A percentile compares a stretch with the other conserved stretches of the same genome.
phyloP scores from a whole-genome alignment of 2,329 filamentous ascomycete species.

The Chaetomium globosum region DNA sequence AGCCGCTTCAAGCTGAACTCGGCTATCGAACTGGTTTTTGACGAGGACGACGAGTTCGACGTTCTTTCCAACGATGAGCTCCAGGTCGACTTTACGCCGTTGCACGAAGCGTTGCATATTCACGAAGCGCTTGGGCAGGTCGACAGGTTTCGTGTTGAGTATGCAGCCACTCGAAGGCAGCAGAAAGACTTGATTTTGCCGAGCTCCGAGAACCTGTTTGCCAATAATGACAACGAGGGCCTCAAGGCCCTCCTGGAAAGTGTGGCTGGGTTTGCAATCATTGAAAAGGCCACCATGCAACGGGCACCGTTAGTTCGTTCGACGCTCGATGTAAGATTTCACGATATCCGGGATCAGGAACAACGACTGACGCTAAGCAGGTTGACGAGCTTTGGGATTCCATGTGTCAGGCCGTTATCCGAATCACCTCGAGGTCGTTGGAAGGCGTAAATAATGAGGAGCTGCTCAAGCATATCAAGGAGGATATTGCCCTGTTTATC shows the following conservation, averaged over 20 bases:
- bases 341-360: constrained; percentile 4
- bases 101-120: constrained; percentile 95
- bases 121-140: constrained; percentile 91
- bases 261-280: constrained; percentile 93
- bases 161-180: constrained; percentile 83
- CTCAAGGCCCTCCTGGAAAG: constrained; percentile 91
- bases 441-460: constrained; percentile 84
- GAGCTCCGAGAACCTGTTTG: constrained; percentile 70
- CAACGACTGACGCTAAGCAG: constrained; percentile 49
- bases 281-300: constrained; percentile 91
- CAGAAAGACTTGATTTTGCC: constrained; percentile 92
- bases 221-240: constrained; percentile 82
- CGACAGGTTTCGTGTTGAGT: constrained; percentile 87
- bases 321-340: constrained; percentile 69
- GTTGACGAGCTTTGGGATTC: constrained; percentile 99
- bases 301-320: constrained; percentile 81
- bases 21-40: constrained; percentile 90
- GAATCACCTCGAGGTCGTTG: constrained; percentile 77
- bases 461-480: constrained; percentile 90
- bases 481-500: constrained; percentile 88
- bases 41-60: constrained; percentile 94
- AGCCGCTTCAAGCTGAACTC: constrained; percentile 90
- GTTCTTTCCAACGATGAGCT: constrained; percentile 93
- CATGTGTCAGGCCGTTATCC: constrained; percentile 87
- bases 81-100: constrained; percentile 88